A percentile compares a stretch with the other conserved stretches of the same genome.
Evolutionary conservation across 192 early-diverging fungal genomes (phyloP).

Genomic region (Backusella mclennaniae): DNA sequence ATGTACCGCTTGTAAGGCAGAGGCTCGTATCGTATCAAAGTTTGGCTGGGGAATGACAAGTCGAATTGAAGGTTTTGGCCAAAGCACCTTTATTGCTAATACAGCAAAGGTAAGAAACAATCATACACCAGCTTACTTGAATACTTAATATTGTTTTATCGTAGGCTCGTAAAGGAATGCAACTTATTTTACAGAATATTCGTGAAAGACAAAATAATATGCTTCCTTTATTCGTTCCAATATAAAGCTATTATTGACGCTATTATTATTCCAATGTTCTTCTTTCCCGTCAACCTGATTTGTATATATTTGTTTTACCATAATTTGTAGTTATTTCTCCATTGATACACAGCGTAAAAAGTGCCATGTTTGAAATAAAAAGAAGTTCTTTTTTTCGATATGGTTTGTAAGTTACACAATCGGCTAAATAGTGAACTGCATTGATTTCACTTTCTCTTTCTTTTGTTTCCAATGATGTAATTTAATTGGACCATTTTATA

Average conservation of each 20-base stretch:
- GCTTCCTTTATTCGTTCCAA: neutral
- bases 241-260: neutral
- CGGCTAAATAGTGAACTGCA: neutral
- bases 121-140: neutral
- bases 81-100: constrained; percentile 82
- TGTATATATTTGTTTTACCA: neutral
- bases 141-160: neutral
- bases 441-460: neutral
- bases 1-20: constrained; percentile 73
- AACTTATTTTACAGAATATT: constrained; percentile 28
- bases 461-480: neutral
- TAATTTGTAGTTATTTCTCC: neutral
- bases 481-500: neutral
- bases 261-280: neutral
- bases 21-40: constrained; percentile 85
- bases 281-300: neutral
- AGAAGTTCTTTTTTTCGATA: neutral
- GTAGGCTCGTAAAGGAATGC: constrained; percentile 30
- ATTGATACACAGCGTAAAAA: neutral
- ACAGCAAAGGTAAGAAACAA: constrained; percentile 50
- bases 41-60: constrained; percentile 83
- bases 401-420: neutral
- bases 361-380: neutral
- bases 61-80: constrained; percentile 86
- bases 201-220: constrained; percentile 22